A percentile compares a stretch with the other conserved stretches of the same genome.
Evolutionary conservation across 2,329 filamentous ascomycete genomes (phyloP).

Genomic region (Huntiella bhutanensis): DNA sequence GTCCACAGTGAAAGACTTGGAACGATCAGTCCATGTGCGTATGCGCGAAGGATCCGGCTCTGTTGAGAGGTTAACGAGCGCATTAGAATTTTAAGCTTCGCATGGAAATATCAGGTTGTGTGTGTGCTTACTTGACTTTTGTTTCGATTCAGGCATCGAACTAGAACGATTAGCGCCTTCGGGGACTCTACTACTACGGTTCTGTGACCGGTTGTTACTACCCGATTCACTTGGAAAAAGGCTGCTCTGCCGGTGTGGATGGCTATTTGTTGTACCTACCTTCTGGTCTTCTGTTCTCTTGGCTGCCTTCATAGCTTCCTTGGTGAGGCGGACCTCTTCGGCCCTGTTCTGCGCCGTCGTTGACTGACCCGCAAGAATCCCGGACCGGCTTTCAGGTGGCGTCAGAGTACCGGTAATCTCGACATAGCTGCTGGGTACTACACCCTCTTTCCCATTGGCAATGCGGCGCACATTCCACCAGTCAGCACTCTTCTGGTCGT

Average conservation of each 20-base stretch:
- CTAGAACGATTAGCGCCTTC: constrained; percentile 18
- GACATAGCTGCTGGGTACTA: constrained; percentile 91
- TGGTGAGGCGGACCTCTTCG: constrained; percentile 70
- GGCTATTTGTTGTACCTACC: constrained; percentile 58
- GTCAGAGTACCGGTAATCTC: constrained; percentile 57
- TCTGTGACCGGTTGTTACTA: constrained; percentile 44
- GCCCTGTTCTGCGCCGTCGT: constrained; percentile 57
- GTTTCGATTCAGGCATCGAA: constrained; percentile 22
- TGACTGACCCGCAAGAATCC: constrained; percentile 36
- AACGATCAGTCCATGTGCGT: constrained; percentile 85
- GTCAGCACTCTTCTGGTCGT: constrained; percentile 83
- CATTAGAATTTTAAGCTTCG: not conserved
- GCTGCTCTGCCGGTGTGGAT: constrained; percentile 66
- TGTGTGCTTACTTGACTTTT: constrained; percentile 53
- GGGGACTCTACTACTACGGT: constrained; percentile 41
- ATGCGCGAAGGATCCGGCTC: constrained; percentile 71
- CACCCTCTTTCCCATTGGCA: constrained; percentile 85
- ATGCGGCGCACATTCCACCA: constrained; percentile 93
- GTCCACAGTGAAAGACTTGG: constrained; percentile 91
- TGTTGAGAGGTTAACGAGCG: constrained; percentile 18
- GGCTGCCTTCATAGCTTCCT: constrained; percentile 49
- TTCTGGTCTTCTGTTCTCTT: constrained; percentile 24
- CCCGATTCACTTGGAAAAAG: constrained; percentile 45
- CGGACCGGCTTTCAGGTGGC: constrained; percentile 28
- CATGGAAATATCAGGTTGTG: not conserved